Conservation (phyloP, 179 eudicot species). For the Actinidia chinensis region DNA sequence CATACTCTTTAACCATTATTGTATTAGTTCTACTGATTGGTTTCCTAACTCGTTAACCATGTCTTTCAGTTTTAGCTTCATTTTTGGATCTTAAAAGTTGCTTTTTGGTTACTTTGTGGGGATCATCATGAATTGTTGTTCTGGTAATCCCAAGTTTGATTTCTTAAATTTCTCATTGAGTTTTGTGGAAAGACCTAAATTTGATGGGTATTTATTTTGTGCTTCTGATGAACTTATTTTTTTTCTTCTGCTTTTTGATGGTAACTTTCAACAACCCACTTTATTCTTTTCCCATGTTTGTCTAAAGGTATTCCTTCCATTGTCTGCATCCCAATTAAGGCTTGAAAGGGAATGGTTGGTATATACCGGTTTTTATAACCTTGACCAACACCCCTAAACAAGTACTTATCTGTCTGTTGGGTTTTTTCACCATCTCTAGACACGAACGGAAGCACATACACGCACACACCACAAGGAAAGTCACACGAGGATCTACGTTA, state of each 20-base stretch:
- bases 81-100: background rate
- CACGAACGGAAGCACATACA: no score
- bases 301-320: conserved; percentile 21
- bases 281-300: conserved; percentile 24
- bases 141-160: no score
- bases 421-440: no score
- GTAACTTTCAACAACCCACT: conserved; percentile 12
- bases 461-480: no score
- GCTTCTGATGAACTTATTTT: background rate
- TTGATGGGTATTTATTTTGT: no score
- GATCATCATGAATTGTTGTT: no score
- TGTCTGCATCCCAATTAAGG: conserved; percentile 5
- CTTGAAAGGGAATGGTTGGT: conserved; percentile 8
- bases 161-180: no score
- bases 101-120: no score
- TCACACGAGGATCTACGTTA: no score
- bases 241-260: conserved; percentile 7
- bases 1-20: background rate
- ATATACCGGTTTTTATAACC: conserved; percentile 2
- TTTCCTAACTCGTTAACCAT: background rate
- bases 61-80: background rate
- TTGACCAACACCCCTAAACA: conserved; percentile 11
- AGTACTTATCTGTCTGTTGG: background rate
- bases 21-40: background rate
- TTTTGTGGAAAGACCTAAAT: no score